Evolutionary conservation across 805 yeast species (phyloP).

Genomic region (Saturnispora galanensis): DNA sequence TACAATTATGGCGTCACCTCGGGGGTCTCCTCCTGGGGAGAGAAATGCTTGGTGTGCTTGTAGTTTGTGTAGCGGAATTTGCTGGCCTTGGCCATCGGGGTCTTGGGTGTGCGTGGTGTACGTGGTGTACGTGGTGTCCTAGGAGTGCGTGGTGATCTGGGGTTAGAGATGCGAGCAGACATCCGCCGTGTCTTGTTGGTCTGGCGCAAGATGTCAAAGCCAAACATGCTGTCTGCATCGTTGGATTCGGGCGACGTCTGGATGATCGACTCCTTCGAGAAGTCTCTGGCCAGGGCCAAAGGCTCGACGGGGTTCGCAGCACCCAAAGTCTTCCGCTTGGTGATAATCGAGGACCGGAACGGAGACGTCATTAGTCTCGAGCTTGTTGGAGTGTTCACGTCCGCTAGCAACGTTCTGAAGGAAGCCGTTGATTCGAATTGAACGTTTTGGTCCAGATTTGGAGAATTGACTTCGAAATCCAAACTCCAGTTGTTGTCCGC

Average conservation of each 20-base stretch:
- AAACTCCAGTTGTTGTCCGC: conserved; percentile 17
- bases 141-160: conserved; percentile 19
- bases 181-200: conserved; percentile 29
- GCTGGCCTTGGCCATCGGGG: conserved; percentile 9
- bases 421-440: conserved; percentile 51
- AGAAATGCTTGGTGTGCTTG: conserved; percentile 3
- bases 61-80: conserved; percentile 11
- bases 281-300: conserved; percentile 10
- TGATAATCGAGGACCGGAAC: conserved; percentile 4
- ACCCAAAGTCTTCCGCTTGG: background rate
- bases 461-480: conserved; percentile 19
- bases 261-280: conserved; percentile 11
- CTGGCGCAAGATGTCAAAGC: conserved; percentile 34
- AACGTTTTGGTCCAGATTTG: conserved; percentile 19
- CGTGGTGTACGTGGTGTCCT: conserved; percentile 20
- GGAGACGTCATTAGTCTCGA: conserved; percentile 10
- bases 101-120: conserved; percentile 18
- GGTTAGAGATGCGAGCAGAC: conserved; percentile 19
- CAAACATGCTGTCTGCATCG: conserved; percentile 32
- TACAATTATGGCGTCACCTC: too few species aligned
- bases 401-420: conserved; percentile 39
- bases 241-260: conserved; percentile 15
- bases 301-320: conserved; percentile 13
- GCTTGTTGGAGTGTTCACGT: conserved; percentile 13
- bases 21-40: background rate